Evolutionary conservation across 306 rosid species (phyloP), one percentile per base, ranked within the genome.

Genomic region (Fagus sylvatica): DNA sequence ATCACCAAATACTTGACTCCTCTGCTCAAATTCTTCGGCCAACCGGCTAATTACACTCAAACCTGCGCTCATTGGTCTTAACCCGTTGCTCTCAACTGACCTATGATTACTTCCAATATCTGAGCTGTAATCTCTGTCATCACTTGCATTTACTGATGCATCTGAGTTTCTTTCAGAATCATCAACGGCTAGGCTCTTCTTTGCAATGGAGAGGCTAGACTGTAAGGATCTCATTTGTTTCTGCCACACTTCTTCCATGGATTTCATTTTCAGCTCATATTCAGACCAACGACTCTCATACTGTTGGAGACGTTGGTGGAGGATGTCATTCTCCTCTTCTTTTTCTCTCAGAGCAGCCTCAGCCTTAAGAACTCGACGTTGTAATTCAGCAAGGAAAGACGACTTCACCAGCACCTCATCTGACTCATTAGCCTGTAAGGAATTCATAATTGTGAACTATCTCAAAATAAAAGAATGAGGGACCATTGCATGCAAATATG

Each of bases 181-280:
- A 75, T 95, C 99, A 80, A 93, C 79, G 7, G 97, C 96, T 54
- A 95, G 88, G 85, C 99, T 95, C 88, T 95, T 95, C 90, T 95
- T 95, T 34, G 99, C 99, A 81, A 95, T 95, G 53, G 99, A 95
- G 71, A 95, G 99, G 85, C 99, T 95, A 68, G 99, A 95, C 40
- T 95, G 98, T 37, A 95, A 83, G 81, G 99, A 95, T 81, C 99
- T 95, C 99, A 95, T 95, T 83, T 95, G 99, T 43, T 90, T 93
- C 86, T 95, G 99, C 99, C 99, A 95, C 60, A 95, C 98, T 89
- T 95, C 98, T 87, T 95, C 99, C 99, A 95, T 95, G 81, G 99
- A 95, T 74, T 91, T 95, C 99, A 95, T 95, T 79, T 95, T 95
- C 69, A 89, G 75, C 84, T 95, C 99, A 74, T 95, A 95, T 72